phyloP scores from a whole-genome alignment of 2,329 filamentous ascomycete genomes.

The Drechslerella dactyloides region DNA sequence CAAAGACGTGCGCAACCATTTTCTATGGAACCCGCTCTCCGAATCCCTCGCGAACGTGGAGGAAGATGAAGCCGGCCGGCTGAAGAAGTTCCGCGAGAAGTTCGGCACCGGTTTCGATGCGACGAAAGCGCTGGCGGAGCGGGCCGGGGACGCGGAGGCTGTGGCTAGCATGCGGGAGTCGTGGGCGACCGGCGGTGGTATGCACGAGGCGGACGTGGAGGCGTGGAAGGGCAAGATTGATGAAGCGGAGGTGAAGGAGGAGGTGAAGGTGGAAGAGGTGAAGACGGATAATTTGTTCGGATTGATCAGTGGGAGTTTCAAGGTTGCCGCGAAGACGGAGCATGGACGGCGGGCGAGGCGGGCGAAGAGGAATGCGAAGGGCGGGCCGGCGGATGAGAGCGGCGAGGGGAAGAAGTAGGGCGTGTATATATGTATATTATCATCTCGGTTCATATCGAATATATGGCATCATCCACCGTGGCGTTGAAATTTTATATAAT shows the following conservation, averaged over 20 bases:
- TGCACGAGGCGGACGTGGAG: conserved; percentile 31
- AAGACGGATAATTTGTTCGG: conserved; percentile 34
- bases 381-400: conserved; percentile 15
- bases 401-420: conserved; percentile 15
- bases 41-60: conserved; percentile 85
- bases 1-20: conserved; percentile 88
- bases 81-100: conserved; percentile 81
- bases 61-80: conserved; percentile 88
- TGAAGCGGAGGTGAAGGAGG: conserved; percentile 11
- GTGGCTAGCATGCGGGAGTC: conserved; percentile 16
- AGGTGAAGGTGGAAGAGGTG: background rate
- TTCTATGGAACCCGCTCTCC: conserved; percentile 87
- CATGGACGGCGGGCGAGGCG: conserved; percentile 34
- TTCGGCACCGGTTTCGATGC: conserved; percentile 87
- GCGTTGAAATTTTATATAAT: too few relatives aligned
- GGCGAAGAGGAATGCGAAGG: conserved; percentile 7
- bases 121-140: conserved; percentile 51
- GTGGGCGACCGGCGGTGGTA: conserved; percentile 29
- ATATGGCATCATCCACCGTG: background rate
- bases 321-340: conserved; percentile 23
- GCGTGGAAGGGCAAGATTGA: conserved; percentile 30
- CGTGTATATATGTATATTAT: conserved; percentile 8
- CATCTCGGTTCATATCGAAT: background rate
- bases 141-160: conserved; percentile 27
- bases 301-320: conserved; percentile 41